These are phyloP conservation scores for Xerocomus cyaneibrunnescens DNA, from an alignment of 1,284 basidiomycete species.

Conservation along the genomic window DNA sequence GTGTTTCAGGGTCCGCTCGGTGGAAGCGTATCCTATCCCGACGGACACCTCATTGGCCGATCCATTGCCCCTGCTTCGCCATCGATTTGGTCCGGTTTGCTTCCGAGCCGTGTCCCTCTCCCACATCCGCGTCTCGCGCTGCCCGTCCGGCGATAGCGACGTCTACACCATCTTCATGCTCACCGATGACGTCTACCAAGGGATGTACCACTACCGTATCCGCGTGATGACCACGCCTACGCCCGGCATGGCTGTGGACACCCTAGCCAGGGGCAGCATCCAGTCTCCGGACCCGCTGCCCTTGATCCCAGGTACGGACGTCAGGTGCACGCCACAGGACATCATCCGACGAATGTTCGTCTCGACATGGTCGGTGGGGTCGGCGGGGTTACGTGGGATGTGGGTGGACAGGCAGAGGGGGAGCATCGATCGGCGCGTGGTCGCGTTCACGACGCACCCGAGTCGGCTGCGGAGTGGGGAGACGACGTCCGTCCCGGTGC, in stretches of 20 bases:
- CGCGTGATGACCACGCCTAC: conserved; percentile 23
- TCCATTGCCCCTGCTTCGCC: conserved; percentile 23
- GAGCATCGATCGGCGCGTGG: conserved; percentile 32
- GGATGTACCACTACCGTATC: conserved; percentile 50
- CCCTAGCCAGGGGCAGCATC: conserved; percentile 36
- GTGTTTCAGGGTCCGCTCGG: conserved; percentile 47
- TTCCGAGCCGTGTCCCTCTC: conserved; percentile 48
- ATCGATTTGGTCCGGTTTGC: conserved; percentile 38
- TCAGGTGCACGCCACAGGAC: background rate
- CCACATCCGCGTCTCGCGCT: conserved; percentile 18
- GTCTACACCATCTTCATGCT: conserved; percentile 40
- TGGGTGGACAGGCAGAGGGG: conserved; percentile 50
- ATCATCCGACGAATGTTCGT: conserved; percentile 40
- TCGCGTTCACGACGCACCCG: conserved; percentile 27
- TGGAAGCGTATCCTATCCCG: conserved; percentile 47
- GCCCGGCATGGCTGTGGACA: conserved; percentile 31
- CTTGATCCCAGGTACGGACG: background rate
- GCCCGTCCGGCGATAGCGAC: conserved; percentile 11
- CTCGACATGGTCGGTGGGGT: conserved; percentile 45
- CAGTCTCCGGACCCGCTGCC: background rate
- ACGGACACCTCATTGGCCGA: background rate
- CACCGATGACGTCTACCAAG: conserved; percentile 52
- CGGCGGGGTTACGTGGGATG: conserved; percentile 45
- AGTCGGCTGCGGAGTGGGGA: conserved; percentile 3
- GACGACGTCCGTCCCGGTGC: background rate